Percentiles rank a stretch among this genome's conserved stretches.
These are phyloP conservation scores for Lactuca sativa DNA, from an alignment of 129 eudicot genomes.

Conservation along the genomic window DNA sequence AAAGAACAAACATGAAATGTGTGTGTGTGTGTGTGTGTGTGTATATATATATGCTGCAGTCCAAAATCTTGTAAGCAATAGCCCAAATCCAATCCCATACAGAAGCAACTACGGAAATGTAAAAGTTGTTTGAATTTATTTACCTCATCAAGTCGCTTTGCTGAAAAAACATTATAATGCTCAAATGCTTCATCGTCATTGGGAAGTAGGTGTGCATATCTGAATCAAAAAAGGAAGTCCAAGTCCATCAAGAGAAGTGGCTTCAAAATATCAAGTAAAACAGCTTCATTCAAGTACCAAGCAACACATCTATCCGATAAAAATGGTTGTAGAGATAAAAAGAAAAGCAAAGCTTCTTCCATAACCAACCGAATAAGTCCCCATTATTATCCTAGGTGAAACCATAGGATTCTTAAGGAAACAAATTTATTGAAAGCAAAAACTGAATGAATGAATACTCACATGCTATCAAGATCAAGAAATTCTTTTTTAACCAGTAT, in stretches of 20 bases:
- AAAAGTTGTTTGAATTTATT: neutral
- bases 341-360: neutral
- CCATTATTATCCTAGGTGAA: neutral
- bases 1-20: no score
- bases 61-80: neutral
- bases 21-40: no score
- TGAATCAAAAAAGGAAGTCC: slow-evolving; percentile 35
- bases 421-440: slow-evolving; percentile 7
- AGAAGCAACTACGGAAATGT: slow-evolving; percentile 8
- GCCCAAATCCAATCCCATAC: slow-evolving; percentile 1
- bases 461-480: slow-evolving; percentile 93
- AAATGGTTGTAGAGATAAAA: neutral
- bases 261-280: slow-evolving; percentile 6
- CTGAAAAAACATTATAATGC: slow-evolving; percentile 63
- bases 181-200: slow-evolving; percentile 93
- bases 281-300: neutral
- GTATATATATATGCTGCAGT: neutral
- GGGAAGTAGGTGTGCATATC: slow-evolving; percentile 94
- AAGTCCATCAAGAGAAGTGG: neutral
- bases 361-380: neutral
- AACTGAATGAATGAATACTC: slow-evolving; percentile 36
- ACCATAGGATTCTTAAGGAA: neutral
- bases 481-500: slow-evolving; percentile 75
- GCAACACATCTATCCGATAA: neutral
- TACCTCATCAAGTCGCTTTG: slow-evolving; percentile 97